Conservation (phyloP, 1,284 basidiomycete genomes). For the Fomitopsis pinicola region DNA sequence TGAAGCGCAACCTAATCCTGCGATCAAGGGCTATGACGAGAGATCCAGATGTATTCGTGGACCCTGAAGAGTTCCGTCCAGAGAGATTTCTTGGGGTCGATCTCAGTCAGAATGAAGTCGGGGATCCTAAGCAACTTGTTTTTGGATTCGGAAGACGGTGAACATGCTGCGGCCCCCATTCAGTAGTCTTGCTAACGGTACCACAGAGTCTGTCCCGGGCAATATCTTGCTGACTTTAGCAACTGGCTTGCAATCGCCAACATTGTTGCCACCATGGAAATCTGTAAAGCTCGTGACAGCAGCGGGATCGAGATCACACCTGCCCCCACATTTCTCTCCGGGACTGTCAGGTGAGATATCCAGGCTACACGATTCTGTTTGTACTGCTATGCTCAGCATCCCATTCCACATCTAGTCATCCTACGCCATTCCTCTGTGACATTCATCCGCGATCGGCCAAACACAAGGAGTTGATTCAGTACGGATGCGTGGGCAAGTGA, state of each 20-base stretch:
- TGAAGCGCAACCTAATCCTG: not conserved
- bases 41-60: slow-evolving; percentile 15
- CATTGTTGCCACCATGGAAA: slow-evolving; percentile 18
- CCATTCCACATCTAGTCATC: too few species aligned
- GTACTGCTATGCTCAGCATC: not conserved
- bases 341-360: too few species aligned
- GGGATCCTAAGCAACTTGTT: slow-evolving; percentile 10
- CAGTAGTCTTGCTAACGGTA: not conserved
- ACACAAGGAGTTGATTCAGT: too few species aligned
- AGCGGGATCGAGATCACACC: slow-evolving; percentile 16
- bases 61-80: slow-evolving; percentile 17
- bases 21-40: not conserved
- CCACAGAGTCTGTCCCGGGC: slow-evolving; percentile 17
- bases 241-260: slow-evolving; percentile 19
- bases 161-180: not conserved
- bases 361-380: too few species aligned
- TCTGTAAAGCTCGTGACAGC: slow-evolving; percentile 13
- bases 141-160: slow-evolving; percentile 24
- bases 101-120: not conserved
- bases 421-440: too few species aligned
- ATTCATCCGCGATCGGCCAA: too few species aligned
- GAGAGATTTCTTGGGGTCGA: slow-evolving; percentile 17
- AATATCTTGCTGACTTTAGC: slow-evolving; percentile 18
- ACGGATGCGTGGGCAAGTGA: not conserved
- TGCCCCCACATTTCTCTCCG: not conserved